Conservation (phyloP, 2,329 filamentous ascomycete species). For the Colletotrichum musicola region DNA sequence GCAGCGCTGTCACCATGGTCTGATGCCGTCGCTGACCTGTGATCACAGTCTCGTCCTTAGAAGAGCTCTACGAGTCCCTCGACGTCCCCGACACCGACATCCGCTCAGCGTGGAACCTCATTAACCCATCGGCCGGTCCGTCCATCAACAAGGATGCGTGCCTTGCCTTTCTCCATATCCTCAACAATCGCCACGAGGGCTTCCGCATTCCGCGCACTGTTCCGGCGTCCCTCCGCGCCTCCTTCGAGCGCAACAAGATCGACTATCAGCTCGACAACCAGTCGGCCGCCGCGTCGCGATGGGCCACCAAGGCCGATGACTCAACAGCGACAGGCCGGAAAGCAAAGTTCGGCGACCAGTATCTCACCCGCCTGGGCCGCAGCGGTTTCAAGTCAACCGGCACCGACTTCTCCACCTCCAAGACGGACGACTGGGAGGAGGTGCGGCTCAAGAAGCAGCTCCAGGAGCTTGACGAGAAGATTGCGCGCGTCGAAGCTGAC, state of each 20-base stretch:
- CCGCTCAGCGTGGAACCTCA: constrained; percentile 94
- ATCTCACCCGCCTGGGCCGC: constrained; percentile 90
- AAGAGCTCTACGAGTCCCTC: constrained; percentile 86
- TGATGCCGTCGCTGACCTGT: constrained; percentile 6
- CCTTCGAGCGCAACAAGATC: constrained; percentile 95
- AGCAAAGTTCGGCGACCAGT: constrained; percentile 97
- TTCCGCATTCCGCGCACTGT: constrained; percentile 93
- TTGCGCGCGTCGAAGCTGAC: constrained; percentile 82
- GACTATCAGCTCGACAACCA: constrained; percentile 93
- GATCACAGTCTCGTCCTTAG: constrained; percentile 77
- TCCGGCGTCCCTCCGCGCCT: constrained; percentile 88
- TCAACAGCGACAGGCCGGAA: constrained; percentile 88
- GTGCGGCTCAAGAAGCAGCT: constrained; percentile 94
- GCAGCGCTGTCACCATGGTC: background rate
- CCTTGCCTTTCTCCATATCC: constrained; percentile 94
- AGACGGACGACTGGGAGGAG: constrained; percentile 97
- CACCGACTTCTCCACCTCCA: constrained; percentile 89
- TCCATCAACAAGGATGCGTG: constrained; percentile 95
- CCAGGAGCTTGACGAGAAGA: constrained; percentile 87
- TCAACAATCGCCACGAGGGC: constrained; percentile 95
- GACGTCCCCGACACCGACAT: constrained; percentile 83
- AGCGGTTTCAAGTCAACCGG: constrained; percentile 84
- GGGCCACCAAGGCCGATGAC: constrained; percentile 84
- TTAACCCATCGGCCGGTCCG: constrained; percentile 87
- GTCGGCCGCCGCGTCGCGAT: constrained; percentile 74